Conservation (phyloP, 257 asterid species). For the Ilex aquifolium region DNA sequence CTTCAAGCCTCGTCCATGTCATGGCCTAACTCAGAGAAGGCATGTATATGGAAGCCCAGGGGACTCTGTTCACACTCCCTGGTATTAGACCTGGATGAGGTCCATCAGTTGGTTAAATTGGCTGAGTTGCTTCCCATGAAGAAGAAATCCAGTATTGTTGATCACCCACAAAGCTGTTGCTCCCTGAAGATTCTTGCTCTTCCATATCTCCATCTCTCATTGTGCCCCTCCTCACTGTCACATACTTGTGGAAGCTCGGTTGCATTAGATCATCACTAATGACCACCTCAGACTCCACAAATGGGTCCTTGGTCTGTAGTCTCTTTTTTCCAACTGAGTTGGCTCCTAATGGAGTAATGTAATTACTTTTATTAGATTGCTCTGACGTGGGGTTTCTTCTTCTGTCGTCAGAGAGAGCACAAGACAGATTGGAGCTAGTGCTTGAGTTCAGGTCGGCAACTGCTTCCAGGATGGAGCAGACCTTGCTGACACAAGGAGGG, state of each 20-base stretch:
- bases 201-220: conserved; percentile 40
- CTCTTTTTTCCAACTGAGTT: conserved; percentile 28
- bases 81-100: conserved; percentile 45
- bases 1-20: conserved; percentile 25
- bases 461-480: conserved; percentile 89
- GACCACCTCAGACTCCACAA: conserved; percentile 67
- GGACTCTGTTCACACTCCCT: conserved; percentile 36
- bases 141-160: conserved; percentile 55
- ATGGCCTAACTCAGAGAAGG: conserved; percentile 22
- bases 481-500: conserved; percentile 83
- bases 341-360: conserved; percentile 13
- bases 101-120: conserved; percentile 52
- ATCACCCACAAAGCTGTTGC: conserved; percentile 58
- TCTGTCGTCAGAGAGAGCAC: conserved; percentile 32
- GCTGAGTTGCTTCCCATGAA: conserved; percentile 72
- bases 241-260: conserved; percentile 83
- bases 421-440: conserved; percentile 39
- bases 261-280: conserved; percentile 61
- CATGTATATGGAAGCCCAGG: conserved; percentile 32
- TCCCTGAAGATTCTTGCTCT: conserved; percentile 82
- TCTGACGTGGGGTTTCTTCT: conserved; percentile 28
- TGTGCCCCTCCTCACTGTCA: conserved; percentile 71
- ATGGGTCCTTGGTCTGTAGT: conserved; percentile 30
- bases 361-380: conserved; percentile 22
- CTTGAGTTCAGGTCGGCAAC: conserved; percentile 93